Base-by-base conservation (phyloP, 176 grass and related monocot species). In the Bolboschoenus planiculmis region DNA sequence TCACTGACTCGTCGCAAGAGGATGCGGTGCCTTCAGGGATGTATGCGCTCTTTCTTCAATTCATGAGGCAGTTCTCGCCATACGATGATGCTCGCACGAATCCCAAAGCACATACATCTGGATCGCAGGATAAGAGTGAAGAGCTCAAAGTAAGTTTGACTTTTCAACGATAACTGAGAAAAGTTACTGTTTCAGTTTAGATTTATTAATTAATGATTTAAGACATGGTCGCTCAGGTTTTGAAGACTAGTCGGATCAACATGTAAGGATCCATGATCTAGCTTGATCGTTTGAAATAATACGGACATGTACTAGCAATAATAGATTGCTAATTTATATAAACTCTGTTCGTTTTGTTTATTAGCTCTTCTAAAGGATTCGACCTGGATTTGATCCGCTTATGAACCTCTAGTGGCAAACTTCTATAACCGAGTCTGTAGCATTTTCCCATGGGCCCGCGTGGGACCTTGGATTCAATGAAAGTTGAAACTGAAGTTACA, bases 101-200 rank as follows among this genome's bases (percentile, higher is more conserved):
- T 14, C 20, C 30, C 36, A 44, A 50, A 18, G 80, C 23, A 4
- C 56, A 57, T 48, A 26, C 80, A 66, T 57, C 59, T 82, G 80
- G 35, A 82, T 82, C 56, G 80, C 80, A 82, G 26, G 58, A 66
- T 66, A 59, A 27, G 56, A 63, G 33, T 18, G 58, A 34, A 5
- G 59, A 82, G 23, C 56, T 82, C 39, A 63, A n/a, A 66, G 80
- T 82, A 82, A 82, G 80, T 82, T 46, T 62, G 36, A 82, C 79
- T 82, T 8, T 54, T 80, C 26, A 51, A 31, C 44, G 26, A 31
- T 51, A 16, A 76, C 43, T 33, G 10, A 50, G 7, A 39, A 20
- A 65, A 82, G 40, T 82, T 82, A 65, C 80, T 82, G 80, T 15
- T 81, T 20, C 8, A 24, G 11, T 61, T 81, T n/a, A 60, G 6